phyloP scores from a whole-genome alignment of 1,284 basidiomycete genomes.

The Porodaedalea pini region DNA sequence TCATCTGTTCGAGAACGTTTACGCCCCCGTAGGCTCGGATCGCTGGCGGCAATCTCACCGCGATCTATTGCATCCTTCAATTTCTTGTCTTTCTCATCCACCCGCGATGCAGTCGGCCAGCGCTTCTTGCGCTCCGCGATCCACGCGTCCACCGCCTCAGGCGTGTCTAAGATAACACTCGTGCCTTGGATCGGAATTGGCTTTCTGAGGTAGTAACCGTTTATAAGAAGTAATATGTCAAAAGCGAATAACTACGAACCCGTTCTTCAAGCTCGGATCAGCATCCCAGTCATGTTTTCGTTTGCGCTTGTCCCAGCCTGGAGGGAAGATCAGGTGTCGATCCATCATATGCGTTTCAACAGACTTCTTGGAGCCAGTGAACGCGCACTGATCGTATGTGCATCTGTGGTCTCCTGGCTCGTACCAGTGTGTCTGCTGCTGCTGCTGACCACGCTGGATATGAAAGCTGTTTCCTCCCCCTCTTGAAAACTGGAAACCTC shows the following conservation, averaged over 20 bases:
- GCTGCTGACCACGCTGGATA: background rate
- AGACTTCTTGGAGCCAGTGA: slow-evolving; percentile 68
- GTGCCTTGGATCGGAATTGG: slow-evolving; percentile 79
- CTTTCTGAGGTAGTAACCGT: slow-evolving; percentile 45
- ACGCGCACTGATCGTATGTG: slow-evolving; percentile 64
- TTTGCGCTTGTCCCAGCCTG: slow-evolving; percentile 66
- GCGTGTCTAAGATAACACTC: slow-evolving; percentile 69
- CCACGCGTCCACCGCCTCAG: slow-evolving; percentile 81
- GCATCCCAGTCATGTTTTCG: slow-evolving; percentile 67
- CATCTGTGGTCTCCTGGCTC: slow-evolving; percentile 62
- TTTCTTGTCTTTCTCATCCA: slow-evolving; percentile 76
- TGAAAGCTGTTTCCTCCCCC: background rate
- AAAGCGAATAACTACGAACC: slow-evolving; percentile 38
- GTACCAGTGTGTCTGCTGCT: slow-evolving; percentile 43
- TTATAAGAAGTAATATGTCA: slow-evolving; percentile 10
- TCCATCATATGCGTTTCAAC: slow-evolving; percentile 89
- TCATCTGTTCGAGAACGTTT: slow-evolving; percentile 33
- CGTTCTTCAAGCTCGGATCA: slow-evolving; percentile 64
- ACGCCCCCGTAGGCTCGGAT: slow-evolving; percentile 36
- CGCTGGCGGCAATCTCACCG: slow-evolving; percentile 64
- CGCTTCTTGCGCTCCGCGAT: slow-evolving; percentile 81
- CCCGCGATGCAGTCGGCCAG: slow-evolving; percentile 69
- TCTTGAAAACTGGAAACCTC: background rate
- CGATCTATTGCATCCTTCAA: slow-evolving; percentile 71
- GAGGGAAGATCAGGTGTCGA: slow-evolving; percentile 80